Percentiles rank a stretch among this genome's conserved stretches.
Evolutionary conservation across 768 basidiomycete genomes (phyloP).

Genomic region (Cystofilobasidium bisporidii): DNA sequence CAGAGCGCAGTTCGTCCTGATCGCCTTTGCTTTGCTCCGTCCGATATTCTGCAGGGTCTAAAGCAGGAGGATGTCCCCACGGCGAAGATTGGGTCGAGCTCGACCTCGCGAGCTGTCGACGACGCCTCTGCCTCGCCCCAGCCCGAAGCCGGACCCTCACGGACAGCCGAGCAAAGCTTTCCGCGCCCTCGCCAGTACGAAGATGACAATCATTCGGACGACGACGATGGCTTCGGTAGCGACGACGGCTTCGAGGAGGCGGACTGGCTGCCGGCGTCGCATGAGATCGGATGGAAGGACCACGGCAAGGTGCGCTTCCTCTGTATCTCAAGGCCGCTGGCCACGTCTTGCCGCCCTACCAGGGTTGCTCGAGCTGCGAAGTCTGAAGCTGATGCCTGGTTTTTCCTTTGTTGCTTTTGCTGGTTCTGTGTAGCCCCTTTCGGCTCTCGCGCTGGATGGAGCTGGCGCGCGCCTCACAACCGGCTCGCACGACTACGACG

Average conservation of each 20-base stretch:
- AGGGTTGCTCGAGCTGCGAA: neutral
- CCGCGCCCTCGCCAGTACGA: conserved; percentile 11
- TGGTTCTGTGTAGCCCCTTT: conserved; percentile 51
- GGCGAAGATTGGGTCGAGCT: neutral
- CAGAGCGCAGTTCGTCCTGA: neutral
- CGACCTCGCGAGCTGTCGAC: conserved; percentile 11
- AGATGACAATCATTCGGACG: conserved; percentile 31
- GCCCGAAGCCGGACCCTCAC: conserved; percentile 7
- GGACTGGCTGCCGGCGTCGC: conserved; percentile 71
- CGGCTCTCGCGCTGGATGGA: conserved; percentile 82
- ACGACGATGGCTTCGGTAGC: conserved; percentile 32
- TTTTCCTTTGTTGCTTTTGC: neutral
- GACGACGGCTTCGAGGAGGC: conserved; percentile 41
- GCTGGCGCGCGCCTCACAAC: conserved; percentile 84
- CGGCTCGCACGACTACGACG: conserved; percentile 94
- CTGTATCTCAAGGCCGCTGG: no score
- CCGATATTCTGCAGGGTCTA: neutral
- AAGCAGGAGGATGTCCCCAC: neutral
- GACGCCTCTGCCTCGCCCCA: conserved; percentile 11
- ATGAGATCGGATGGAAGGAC: conserved; percentile 86
- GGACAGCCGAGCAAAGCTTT: neutral
- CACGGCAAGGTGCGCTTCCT: conserved; percentile 59
- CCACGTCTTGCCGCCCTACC: no score
- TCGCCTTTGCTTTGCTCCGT: neutral
- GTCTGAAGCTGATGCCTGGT: neutral